Conservation (phyloP, 2,329 filamentous ascomycete genomes). For the Aciculosporium take region DNA sequence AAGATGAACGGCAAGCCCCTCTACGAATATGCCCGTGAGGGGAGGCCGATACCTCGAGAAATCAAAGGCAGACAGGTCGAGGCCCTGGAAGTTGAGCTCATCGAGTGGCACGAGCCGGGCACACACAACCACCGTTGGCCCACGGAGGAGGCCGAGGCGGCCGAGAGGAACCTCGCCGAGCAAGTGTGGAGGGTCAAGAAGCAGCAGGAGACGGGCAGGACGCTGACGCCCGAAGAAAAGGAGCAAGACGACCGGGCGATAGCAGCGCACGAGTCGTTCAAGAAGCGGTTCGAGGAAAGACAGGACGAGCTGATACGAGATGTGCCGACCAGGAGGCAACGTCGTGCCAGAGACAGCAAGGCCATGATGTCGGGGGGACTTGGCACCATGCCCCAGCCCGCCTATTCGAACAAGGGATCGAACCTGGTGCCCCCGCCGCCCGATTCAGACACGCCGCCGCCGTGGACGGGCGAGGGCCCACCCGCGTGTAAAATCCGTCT, state of each 20-base stretch:
- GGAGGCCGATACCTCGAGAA: slow-evolving; percentile 70
- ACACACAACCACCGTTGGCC: slow-evolving; percentile 71
- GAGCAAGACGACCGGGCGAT: slow-evolving; percentile 40
- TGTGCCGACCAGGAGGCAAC: slow-evolving; percentile 23
- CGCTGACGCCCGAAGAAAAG: slow-evolving; percentile 39
- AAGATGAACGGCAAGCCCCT: slow-evolving; percentile 88
- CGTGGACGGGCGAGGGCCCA: slow-evolving; percentile 48
- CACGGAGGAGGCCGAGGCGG: slow-evolving; percentile 57
- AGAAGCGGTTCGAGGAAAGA: slow-evolving; percentile 42
- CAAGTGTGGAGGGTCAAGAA: slow-evolving; percentile 52
- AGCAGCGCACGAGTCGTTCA: slow-evolving; percentile 41
- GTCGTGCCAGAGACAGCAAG: slow-evolving; percentile 15
- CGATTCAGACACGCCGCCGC: slow-evolving; percentile 33
- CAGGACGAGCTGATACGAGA: slow-evolving; percentile 44
- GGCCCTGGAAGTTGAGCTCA: slow-evolving; percentile 60
- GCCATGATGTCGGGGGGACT: slow-evolving; percentile 45
- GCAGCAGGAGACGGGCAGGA: slow-evolving; percentile 35
- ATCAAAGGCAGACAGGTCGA: slow-evolving; percentile 71
- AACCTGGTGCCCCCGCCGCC: slow-evolving; percentile 38
- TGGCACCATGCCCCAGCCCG: slow-evolving; percentile 33
- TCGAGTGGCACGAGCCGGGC: slow-evolving; percentile 76
- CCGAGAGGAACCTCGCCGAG: slow-evolving; percentile 64
- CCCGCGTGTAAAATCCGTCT: slow-evolving; percentile 74
- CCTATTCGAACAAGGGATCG: slow-evolving; percentile 27
- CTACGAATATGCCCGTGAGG: slow-evolving; percentile 90